Evolutionary conservation across 2,329 filamentous ascomycete species (phyloP), one percentile per base, ranked within the genome.

Genomic region (Hymenoscyphus repandus): DNA sequence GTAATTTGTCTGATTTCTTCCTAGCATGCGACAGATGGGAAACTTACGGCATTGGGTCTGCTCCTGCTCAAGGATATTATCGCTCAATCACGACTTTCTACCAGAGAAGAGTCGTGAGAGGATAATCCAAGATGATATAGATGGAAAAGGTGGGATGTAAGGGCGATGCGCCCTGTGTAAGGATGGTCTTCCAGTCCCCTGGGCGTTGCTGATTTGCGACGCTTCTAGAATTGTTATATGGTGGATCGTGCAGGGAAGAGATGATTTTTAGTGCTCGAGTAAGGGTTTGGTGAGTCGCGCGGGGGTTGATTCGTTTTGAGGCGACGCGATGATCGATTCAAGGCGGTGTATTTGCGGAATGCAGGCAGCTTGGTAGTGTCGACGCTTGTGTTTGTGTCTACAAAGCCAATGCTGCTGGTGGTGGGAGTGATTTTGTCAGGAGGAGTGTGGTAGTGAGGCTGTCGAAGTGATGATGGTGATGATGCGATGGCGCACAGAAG

Each of bases 51-150:
- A 59, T 59, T 49, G 50, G 45, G 27, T 41, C 42, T 42, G 43
- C 37, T 48, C 44, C 38, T 53, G 41, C 34, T 38, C 36, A 50
- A 60, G 58, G 61, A 62, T 59, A 45, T 57, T 63, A 65, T 64
- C 62, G 60, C 58, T 55, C 56, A 51, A 59, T 57, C 57, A 52
- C 62, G 59, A 65, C 62, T 56, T 61, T 61, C 61, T 61, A 55
- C 56, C 54, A 52, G 60, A 64, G 62, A 65, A 58, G 63, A 61
- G 59, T 61, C 60, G 56, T 61, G 63, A 47, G 55, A 60, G 62
- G 62, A 65, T 61, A 63, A 53, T 61, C 62, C 58, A 58, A 51
- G 46, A 22, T 44, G 15, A 38, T 41, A 40, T 41, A 40, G 37
- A 41, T 13, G 17, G 47, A 31, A 51, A 42, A 52, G 12, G 47